Conservation (phyloP, 192 early-diverging fungal genomes). For the Coemansia sp. region DNA sequence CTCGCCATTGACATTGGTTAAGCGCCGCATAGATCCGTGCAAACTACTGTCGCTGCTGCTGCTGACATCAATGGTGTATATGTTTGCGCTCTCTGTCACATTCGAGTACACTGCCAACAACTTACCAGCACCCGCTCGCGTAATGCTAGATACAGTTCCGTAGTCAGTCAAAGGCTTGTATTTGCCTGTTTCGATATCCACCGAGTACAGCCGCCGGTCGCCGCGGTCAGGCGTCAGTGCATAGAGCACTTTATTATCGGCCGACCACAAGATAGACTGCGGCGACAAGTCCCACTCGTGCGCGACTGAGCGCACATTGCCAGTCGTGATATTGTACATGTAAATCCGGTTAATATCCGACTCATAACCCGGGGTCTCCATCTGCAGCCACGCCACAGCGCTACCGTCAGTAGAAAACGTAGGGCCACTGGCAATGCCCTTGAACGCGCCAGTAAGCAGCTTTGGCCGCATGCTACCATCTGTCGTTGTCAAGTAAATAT, state of each 20-base stretch:
- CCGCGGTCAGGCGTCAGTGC: slow-evolving; percentile 65
- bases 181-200: slow-evolving; percentile 35
- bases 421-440: slow-evolving; percentile 60
- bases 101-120: slow-evolving; percentile 55
- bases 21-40: slow-evolving; percentile 17
- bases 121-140: slow-evolving; percentile 18
- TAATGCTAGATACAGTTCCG: slow-evolving; percentile 23
- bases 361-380: slow-evolving; percentile 69
- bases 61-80: slow-evolving; percentile 34
- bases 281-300: slow-evolving; percentile 63
- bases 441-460: slow-evolving; percentile 38
- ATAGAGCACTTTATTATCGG: slow-evolving; percentile 23
- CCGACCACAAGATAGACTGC: slow-evolving; percentile 35
- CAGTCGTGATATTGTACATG: slow-evolving; percentile 54
- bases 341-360: slow-evolving; percentile 64
- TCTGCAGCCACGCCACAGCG: slow-evolving; percentile 69
- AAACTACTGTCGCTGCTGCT: background rate
- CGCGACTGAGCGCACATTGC: slow-evolving; percentile 47
- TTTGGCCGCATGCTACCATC: slow-evolving; percentile 39
- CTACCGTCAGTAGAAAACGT: slow-evolving; percentile 63
- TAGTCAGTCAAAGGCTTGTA: slow-evolving; percentile 35
- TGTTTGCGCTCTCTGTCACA: slow-evolving; percentile 41
- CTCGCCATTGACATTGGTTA: slow-evolving; percentile 49
- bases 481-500: slow-evolving; percentile 63
- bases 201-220: slow-evolving; percentile 44